phyloP scores from a whole-genome alignment of 768 basidiomycete species.

The Coprinellus micaceus region DNA sequence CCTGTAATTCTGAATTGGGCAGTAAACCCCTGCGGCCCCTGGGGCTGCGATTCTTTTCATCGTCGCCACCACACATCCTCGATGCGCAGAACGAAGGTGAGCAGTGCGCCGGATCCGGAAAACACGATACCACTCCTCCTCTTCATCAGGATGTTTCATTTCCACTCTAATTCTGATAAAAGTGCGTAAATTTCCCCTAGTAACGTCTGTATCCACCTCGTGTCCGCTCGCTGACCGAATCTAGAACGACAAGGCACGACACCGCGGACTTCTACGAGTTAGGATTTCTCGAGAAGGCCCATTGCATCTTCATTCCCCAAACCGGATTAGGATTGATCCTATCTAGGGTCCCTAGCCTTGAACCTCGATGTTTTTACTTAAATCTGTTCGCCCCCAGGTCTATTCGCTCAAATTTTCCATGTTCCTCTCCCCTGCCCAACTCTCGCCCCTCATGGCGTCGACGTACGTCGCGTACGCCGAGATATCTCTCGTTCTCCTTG shows the following conservation, averaged over 20 bases:
- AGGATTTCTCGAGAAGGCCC: constrained; percentile 29
- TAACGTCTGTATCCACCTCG: constrained; percentile 38
- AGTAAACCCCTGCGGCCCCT: neutral
- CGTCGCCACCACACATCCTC: neutral
- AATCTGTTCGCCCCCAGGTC: constrained; percentile 24
- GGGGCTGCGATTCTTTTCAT: neutral
- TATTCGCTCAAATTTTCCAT: constrained; percentile 22
- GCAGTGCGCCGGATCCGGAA: neutral
- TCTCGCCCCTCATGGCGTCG: constrained; percentile 24
- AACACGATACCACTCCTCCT: neutral
- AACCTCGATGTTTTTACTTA: constrained; percentile 30
- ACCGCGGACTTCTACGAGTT: constrained; percentile 41
- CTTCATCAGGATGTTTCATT: constrained; percentile 10
- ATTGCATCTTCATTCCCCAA: constrained; percentile 31
- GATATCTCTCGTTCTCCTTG: constrained; percentile 18
- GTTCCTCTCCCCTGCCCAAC: constrained; percentile 16
- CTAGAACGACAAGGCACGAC: constrained; percentile 26
- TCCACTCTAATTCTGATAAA: constrained; percentile 4
- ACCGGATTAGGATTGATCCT: constrained; percentile 34
- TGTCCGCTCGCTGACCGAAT: constrained; percentile 24
- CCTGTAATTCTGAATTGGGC: neutral
- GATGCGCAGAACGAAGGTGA: neutral
- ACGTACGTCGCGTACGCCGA: constrained; percentile 23
- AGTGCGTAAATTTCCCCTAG: constrained; percentile 11
- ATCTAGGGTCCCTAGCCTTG: constrained; percentile 25